Evolutionary conservation across 140 eudicot species (phyloP).

Genomic region (Cichorium intybus): DNA sequence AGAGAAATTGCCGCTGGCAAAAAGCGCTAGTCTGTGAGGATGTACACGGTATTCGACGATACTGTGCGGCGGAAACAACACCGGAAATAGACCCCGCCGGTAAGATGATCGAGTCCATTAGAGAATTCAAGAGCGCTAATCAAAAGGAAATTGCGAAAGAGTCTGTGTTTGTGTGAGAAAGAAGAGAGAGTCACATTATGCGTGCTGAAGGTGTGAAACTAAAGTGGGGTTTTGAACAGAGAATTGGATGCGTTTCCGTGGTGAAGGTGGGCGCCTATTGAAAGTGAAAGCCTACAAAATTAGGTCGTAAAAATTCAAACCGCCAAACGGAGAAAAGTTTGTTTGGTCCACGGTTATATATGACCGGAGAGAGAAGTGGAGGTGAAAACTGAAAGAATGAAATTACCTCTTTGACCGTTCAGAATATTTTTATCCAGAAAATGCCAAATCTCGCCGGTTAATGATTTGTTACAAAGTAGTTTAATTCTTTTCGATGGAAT

Average conservation of each 20-base stretch:
- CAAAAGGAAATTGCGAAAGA: not conserved
- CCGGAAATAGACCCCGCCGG: slow-evolving; percentile 35
- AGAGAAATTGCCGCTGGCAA: not conserved
- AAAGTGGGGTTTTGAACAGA: slow-evolving; percentile 18
- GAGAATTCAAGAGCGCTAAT: not conserved
- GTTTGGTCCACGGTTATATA: slow-evolving; percentile 4
- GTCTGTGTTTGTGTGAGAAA: not conserved
- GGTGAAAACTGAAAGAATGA: too few species aligned
- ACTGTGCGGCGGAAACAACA: slow-evolving; percentile 19
- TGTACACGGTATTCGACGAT: slow-evolving; percentile 31
- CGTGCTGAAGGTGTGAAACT: slow-evolving; percentile 19
- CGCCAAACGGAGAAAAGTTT: slow-evolving; percentile 7
- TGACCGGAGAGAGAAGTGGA: too few species aligned
- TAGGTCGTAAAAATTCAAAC: slow-evolving; percentile 21
- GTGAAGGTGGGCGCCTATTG: slow-evolving; percentile 6
- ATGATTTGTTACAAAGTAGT: too few species aligned
- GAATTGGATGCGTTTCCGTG: slow-evolving; percentile 26
- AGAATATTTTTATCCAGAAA: too few species aligned
- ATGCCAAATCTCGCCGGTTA: too few species aligned
- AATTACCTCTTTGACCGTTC: too few species aligned
- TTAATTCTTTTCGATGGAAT: too few species aligned
- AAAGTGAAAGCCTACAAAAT: slow-evolving; percentile 10
- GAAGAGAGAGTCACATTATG: slow-evolving; percentile 9
- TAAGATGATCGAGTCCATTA: slow-evolving; percentile 40
- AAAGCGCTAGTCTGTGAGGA: slow-evolving; percentile 16